Conservation (phyloP, 257 asterid genomes). For the Striga asiatica region DNA sequence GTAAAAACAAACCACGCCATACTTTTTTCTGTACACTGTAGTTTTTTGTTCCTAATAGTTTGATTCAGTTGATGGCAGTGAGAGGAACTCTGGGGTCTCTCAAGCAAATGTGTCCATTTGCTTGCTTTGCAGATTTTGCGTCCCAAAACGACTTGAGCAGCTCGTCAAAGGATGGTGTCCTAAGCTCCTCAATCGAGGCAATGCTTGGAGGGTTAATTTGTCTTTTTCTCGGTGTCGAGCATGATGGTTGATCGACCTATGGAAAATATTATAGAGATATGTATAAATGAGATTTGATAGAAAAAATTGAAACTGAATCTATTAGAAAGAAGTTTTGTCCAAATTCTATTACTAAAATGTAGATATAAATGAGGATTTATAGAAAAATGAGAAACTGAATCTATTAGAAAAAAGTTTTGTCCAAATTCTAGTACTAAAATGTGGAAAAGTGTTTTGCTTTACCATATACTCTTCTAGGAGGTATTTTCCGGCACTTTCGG, state of each 20-base stretch:
- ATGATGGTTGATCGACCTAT: conserved; percentile 87
- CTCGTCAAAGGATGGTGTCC: conserved; percentile 78
- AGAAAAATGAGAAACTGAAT: no score
- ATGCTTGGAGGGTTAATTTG: conserved; percentile 55
- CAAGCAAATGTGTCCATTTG: conserved; percentile 64
- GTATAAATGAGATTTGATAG: neutral
- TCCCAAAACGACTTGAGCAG: conserved; percentile 75
- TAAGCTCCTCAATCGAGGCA: conserved; percentile 75
- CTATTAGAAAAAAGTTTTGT: no score
- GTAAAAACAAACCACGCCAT: conserved; percentile 7
- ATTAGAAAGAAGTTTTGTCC: no score
- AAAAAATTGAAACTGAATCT: no score
- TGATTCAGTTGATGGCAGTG: conserved; percentile 48
- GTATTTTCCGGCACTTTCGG: conserved; percentile 81
- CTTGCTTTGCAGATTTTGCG: conserved; percentile 53
- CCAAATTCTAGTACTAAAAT: neutral
- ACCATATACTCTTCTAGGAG: conserved; percentile 79
- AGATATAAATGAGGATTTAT: neutral
- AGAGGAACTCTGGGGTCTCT: conserved; percentile 78
- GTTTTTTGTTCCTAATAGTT: neutral
- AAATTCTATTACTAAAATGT: neutral
- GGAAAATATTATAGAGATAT: neutral
- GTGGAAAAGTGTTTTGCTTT: conserved; percentile 11
- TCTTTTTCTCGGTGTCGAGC: conserved; percentile 74
- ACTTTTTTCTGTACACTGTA: conserved; percentile 21